Evolutionary conservation across 345 rosid genomes (phyloP).

Genomic region (Nephelium lappaceum): DNA sequence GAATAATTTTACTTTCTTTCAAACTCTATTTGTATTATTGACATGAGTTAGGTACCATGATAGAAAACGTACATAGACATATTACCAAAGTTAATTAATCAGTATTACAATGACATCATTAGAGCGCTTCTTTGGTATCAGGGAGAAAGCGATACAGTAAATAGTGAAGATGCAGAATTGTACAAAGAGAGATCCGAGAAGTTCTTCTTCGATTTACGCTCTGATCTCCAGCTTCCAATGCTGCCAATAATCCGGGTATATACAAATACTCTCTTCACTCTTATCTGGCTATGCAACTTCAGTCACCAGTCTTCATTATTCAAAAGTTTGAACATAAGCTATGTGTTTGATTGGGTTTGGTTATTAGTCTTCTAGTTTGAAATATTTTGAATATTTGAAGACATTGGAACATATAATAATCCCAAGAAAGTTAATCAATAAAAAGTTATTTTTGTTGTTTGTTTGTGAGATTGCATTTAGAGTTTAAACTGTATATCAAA

Average conservation of each 20-base stretch:
- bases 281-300: neutral
- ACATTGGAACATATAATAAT: neutral
- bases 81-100: no score
- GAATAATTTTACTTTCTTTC: no score
- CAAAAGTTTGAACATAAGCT: neutral
- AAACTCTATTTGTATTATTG: no score
- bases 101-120: constrained; percentile 5
- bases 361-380: neutral
- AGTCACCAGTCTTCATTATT: no score
- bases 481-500: no score
- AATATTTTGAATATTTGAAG: no score
- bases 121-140: constrained; percentile 81
- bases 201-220: constrained; percentile 58
- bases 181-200: constrained; percentile 53
- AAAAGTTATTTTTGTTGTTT: no score
- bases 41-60: neutral
- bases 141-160: constrained; percentile 73
- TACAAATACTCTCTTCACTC: neutral
- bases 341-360: neutral
- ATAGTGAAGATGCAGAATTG: constrained; percentile 47
- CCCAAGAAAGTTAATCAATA: neutral
- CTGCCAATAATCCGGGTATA: constrained; percentile 77
- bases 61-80: neutral
- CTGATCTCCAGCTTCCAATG: constrained; percentile 57
- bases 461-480: no score